Base-by-base conservation (phyloP, 2,329 filamentous ascomycete species). In the Diaporthe vaccinii region DNA sequence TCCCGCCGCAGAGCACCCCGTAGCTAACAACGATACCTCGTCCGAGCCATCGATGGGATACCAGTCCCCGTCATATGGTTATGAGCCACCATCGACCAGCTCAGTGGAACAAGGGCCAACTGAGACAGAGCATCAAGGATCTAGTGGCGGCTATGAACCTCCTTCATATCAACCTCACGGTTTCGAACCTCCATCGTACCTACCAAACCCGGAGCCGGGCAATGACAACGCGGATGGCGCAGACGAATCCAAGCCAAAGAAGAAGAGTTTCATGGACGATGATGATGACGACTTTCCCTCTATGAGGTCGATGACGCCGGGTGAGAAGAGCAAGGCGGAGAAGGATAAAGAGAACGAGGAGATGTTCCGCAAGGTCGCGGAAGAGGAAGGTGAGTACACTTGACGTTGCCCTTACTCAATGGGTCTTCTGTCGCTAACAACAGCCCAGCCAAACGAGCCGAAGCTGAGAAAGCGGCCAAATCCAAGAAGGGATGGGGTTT, bases 261-360 rank as follows among this genome's bases (percentile, higher is more conserved):
- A 94, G 85, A 95, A 94, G 82, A 91, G 90, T 31, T 92, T 95
- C 79, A 94, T 97, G 89, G 93, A 96, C 80, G 93, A 96, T 39
- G 93, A 95, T 17, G 94, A 95, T 34, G 92, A 93, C 77, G 91
- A 94, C 75, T 89, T 94, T 58, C 86, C 91, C 44, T 85, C 86
- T 9, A 77, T 85, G 58, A 86, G 82, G 57, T 76, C 78, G 14
- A 70, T 78, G 20, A 89, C 88, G 58, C 86, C 90, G 2, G 85
- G 86, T 77, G 89, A 87, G 39, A 93, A 93, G 82, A 89, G 84
- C 2, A 92, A 93, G 82, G 85, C 89, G 53, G 92, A 93, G 17
- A 93, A 91, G 80, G 94, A 97, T 80, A 89, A 91, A 34, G 93
- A 95, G 82, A 95, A 96, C 65, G 93, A 95, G 74, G 96, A 97